Evolutionary conservation across 345 rosid genomes (phyloP).

Genomic region (Eucalyptus cloeziana): DNA sequence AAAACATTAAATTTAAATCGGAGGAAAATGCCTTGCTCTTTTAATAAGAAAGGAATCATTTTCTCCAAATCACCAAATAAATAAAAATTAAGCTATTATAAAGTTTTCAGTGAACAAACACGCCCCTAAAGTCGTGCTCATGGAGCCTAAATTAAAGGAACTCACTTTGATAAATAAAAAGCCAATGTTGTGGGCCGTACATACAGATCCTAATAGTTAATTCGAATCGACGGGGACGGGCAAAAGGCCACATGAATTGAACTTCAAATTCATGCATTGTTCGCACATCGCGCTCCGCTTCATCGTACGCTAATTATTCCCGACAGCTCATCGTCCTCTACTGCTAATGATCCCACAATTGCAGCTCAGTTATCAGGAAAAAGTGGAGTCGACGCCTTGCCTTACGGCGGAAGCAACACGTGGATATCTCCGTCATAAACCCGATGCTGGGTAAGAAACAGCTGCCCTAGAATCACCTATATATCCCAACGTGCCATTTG

Average conservation of each 20-base stretch:
- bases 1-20: not conserved
- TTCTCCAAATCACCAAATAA: not conserved
- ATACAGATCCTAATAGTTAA: not conserved
- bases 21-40: not conserved
- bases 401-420: not conserved
- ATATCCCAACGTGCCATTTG: not conserved
- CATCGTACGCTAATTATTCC: not conserved
- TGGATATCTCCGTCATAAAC: not conserved
- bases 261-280: not conserved
- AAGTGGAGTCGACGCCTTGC: not conserved
- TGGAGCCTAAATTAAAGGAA: not conserved
- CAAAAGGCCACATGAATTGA: not conserved
- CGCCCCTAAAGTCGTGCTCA: not conserved
- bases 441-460: not conserved
- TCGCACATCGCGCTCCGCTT: not conserved
- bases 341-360: not conserved
- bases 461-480: not conserved
- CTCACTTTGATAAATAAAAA: not conserved
- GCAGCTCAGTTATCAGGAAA: not conserved
- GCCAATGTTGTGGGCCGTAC: not conserved
- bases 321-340: not conserved
- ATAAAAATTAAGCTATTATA: not conserved
- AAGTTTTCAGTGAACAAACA: no score
- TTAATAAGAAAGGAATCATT: not conserved
- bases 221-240: not conserved